Base-by-base conservation (phyloP, 2,329 filamentous ascomycete species). In the Penicillium decumbens region DNA sequence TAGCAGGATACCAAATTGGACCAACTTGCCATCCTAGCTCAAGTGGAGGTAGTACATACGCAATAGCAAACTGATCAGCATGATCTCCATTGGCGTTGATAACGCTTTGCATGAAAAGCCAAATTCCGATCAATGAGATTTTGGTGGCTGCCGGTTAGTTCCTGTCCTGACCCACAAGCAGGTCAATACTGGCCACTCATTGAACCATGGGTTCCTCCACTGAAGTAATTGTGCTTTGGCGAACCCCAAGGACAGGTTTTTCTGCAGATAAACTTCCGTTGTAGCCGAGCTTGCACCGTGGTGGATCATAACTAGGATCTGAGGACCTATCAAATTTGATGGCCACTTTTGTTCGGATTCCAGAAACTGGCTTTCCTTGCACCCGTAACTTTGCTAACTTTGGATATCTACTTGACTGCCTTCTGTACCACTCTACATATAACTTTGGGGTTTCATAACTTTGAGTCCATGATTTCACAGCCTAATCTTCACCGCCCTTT, bases 21-120 rank as follows among this genome's bases (percentile, higher is more conserved):
- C 32, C 45, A 24, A 20, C 4, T 37, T 5, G 15, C 32, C n/a
- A 9, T 37, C 33, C 33, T 20, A 37, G 32, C 28, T 24, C 33
- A 38, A 38, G 29, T 45, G 42, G 30, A 40, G 33, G 25, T 29
- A 23, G 23, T 49, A 56, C 55, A 27, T 49, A 56, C 55, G 55
- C 50, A 56, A 56, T 54, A 38, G 9, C 40, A 10, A 27, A 43
- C 23, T 13, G 55, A 55, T 58, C 53, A 49, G 50, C 53, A n/a
- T 39, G 33, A 50, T 44, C 49, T 45, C 24, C 53, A 38, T 42
- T 53, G 46, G 49, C 32, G 27, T 47, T 37, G 39, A 30, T 37
- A 28, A 51, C 45, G 48, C 42, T 50, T 42, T 49, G 45, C 32
- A 49, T 10, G 15, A 45, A 51, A 47, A 51, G 23, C 25, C 20